phyloP scores from a whole-genome alignment of 345 rosid species.

The Corymbia maculata region DNA sequence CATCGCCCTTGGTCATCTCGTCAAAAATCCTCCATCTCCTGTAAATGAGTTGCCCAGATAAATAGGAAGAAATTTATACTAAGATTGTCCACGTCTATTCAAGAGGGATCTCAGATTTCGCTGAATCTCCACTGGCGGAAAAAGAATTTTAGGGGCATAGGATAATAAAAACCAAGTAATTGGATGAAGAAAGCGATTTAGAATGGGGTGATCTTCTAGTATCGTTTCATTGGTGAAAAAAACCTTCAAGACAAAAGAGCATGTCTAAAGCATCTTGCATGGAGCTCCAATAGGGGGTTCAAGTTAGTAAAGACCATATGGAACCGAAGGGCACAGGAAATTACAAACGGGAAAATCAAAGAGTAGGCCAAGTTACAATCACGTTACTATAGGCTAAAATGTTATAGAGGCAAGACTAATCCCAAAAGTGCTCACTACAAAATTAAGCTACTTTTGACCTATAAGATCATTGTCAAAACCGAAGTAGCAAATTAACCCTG shows the following conservation, averaged over 20 bases:
- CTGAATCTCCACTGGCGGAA: not conserved
- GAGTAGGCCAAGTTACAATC: not conserved
- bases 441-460: not conserved
- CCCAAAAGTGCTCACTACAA: not conserved
- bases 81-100: not conserved
- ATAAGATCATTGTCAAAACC: not conserved
- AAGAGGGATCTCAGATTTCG: not conserved
- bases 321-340: not conserved
- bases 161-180: not conserved
- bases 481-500: slow-evolving; percentile 1
- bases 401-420: not conserved
- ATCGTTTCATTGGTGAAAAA: not conserved
- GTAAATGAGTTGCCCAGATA: not conserved
- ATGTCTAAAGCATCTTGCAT: not conserved
- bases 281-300: not conserved
- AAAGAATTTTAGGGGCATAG: not conserved
- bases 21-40: not conserved
- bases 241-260: not conserved
- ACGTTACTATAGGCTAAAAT: not conserved
- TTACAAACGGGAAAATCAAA: not conserved
- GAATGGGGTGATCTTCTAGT: not conserved
- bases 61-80: not conserved
- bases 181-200: not conserved
- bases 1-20: not conserved
- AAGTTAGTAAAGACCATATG: not conserved